phyloP scores from a whole-genome alignment of 1,139 yeast genomes.

The Lodderomyces orthopsilosis region DNA sequence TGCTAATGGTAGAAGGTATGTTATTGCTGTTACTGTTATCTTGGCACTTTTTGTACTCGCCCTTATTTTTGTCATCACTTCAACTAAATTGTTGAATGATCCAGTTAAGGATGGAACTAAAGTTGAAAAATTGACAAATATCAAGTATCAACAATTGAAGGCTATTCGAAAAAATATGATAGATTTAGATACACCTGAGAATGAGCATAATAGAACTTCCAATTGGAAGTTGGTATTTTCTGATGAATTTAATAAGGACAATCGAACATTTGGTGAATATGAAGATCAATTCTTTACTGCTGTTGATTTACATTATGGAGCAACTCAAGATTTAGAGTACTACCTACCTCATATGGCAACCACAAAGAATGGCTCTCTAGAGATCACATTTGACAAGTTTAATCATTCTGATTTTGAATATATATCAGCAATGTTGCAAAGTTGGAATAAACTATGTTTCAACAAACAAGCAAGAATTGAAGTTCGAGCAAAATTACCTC shows the following conservation, averaged over 20 bases:
- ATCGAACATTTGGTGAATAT: slow-evolving; percentile 29
- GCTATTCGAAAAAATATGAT: slow-evolving; percentile 23
- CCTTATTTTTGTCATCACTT: slow-evolving; percentile 9
- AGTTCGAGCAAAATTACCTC: slow-evolving; percentile 24
- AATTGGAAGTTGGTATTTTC: slow-evolving; percentile 29
- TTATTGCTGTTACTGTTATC: slow-evolving; percentile 7
- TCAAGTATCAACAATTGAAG: slow-evolving; percentile 22
- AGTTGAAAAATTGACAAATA: slow-evolving; percentile 10
- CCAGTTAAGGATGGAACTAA: slow-evolving; percentile 11
- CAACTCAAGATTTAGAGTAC: slow-evolving; percentile 32
- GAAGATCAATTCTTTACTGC: slow-evolving; percentile 34
- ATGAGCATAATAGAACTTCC: slow-evolving; percentile 8
- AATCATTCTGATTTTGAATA: slow-evolving; percentile 22
- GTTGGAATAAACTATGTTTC: slow-evolving; percentile 32
- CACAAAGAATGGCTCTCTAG: slow-evolving; percentile 25
- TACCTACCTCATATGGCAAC: slow-evolving; percentile 30
- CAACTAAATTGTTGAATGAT: slow-evolving; percentile 8
- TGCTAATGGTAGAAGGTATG: slow-evolving; percentile 4
- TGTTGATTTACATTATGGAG: slow-evolving; percentile 27
- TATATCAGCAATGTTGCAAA: slow-evolving; percentile 31
- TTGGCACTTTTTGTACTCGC: slow-evolving; percentile 7
- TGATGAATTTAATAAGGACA: slow-evolving; percentile 31
- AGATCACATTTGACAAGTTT: slow-evolving; percentile 22
- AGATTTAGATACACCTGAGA: slow-evolving; percentile 28
- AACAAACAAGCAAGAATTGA: slow-evolving; percentile 27